Evolutionary conservation across 257 asterid genomes (phyloP), one percentile per base, ranked within the genome.

Genomic region (Fraxinus pennsylvanica): DNA sequence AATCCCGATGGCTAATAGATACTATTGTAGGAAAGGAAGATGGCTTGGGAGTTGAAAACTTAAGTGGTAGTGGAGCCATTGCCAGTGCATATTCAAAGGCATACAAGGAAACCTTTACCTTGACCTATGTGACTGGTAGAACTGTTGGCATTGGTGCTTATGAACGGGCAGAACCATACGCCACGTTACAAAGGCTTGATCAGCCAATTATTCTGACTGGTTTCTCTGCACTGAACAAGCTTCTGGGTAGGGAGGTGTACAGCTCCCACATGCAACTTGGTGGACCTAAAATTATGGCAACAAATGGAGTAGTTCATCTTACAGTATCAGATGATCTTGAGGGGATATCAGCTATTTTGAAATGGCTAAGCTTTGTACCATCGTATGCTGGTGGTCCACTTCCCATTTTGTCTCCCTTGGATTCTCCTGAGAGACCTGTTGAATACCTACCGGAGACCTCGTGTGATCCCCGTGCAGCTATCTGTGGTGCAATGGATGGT

Each of bases 201-300:
- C 98, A 93, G 71, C 99, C 98, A 0, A 96, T 96, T 71, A 92
- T 96, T 84, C 92, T 96, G 75, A 96, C 99, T 0, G 99, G 98
- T 68, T 96, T 93, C 86, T 96, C 99, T 21, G 98, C 99, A 3
- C 75, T 96, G 63, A 96, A 96, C 87, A 96, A 93, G 89, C 97
- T 96, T 80, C 87, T 96, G 52, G 98, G 97, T 12, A 88, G 98
- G 78, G 99, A 96, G 86, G 98, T 96, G 21, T 93, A 96, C 67
- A 96, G 98, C 87, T 96, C 99, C 21, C 97, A 96, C 89, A 93
- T 96, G 98, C 99, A 96, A 75, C 97, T 96, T 9, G 99, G 99
- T 6, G 99, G 99, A 10, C 99, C 99, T n/a, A 93, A 96, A 84
- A 92, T 93, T 68, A 96, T 96, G 99, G 97, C 97, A 0, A 96